Base-by-base conservation (phyloP, 768 basidiomycete species). In the Serendipita sp. region DNA sequence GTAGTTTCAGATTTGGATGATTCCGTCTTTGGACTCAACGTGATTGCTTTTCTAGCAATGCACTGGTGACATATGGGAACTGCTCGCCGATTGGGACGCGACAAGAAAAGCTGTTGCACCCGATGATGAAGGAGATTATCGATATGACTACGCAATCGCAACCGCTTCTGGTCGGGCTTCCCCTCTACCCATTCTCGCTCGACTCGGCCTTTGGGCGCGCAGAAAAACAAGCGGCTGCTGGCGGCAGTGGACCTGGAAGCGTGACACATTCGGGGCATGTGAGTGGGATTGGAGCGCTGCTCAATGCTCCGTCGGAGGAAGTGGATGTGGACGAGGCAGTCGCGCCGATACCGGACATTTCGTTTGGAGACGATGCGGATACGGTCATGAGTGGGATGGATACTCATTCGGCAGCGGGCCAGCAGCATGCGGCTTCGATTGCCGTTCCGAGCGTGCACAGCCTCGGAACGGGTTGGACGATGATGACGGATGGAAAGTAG, bases 101-200 rank as follows among this genome's bases (percentile, higher is more conserved):
- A 26, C 90, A 92, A 73, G 89, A 92, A 71, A 81, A 81, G 65
- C 74, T 92, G 22, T 75, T 92, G 16, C 89, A 90, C 68, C 86
- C 85, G 2, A 76, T 90, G 41, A 90, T 91, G 89, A 76, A 81
- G 50, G 90, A 90, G 69, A 90, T 91, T 64, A 82, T 91, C 34
- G 79, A 84, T 62, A 81, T 89, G 77, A 91, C 90, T 17, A 82
- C 79, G 13, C 88, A 90, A 71, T 84, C 85, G 69, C 81, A 83
- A 66, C 88, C 89, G 17, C 77, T 90, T 34, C 83, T 88, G 70
- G 84, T 89, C 63, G 85, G 86, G 31, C 79, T 90, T 17, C 88
- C 88, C 2, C 63, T 66, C 28, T 61, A 41, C 33, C 60, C 53
- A n/a, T 58, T 58, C 53, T 58, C 53, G 9, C 20, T 58, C 24